Conservation (phyloP, 176 grass and related monocot species). For the Oryza officinalis region DNA sequence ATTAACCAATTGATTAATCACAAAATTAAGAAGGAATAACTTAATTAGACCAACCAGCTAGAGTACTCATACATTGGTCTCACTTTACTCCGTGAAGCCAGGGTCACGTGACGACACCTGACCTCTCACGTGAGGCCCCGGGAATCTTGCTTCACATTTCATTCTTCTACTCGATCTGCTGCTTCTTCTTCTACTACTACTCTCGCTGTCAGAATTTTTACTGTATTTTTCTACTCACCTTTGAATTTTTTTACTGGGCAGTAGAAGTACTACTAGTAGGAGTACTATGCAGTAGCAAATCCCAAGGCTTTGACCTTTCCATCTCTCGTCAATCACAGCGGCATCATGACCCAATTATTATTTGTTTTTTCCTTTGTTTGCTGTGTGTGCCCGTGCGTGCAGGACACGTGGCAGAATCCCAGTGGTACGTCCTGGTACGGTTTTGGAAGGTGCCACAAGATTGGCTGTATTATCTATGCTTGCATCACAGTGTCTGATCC, state of each 20-base stretch:
- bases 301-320: conserved; percentile 61
- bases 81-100: conserved; percentile 54
- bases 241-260: background rate
- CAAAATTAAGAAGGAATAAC: too few species aligned
- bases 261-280: background rate
- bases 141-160: conserved; percentile 61
- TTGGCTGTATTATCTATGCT: background rate
- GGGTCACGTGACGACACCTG: conserved; percentile 69
- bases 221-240: conserved; percentile 6
- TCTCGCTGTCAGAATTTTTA: conserved; percentile 34
- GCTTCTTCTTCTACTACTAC: background rate
- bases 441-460: conserved; percentile 35
- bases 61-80: too few species aligned
- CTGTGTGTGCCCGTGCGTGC: background rate
- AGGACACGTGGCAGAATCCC: conserved; percentile 48
- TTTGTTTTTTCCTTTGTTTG: background rate
- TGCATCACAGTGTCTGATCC: background rate
- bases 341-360: conserved; percentile 74
- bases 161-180: conserved; percentile 6
- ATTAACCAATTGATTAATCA: too few species aligned
- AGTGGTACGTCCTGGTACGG: conserved; percentile 27
- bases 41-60: too few species aligned
- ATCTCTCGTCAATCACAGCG: conserved; percentile 39
- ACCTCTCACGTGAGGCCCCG: conserved; percentile 58
- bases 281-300: conserved; percentile 20